Percentiles rank a stretch among this genome's conserved stretches.
These are phyloP conservation scores for Pestalotiopsis sp. DNA, from an alignment of 2,329 filamentous ascomycete species.

Conservation along the genomic window DNA sequence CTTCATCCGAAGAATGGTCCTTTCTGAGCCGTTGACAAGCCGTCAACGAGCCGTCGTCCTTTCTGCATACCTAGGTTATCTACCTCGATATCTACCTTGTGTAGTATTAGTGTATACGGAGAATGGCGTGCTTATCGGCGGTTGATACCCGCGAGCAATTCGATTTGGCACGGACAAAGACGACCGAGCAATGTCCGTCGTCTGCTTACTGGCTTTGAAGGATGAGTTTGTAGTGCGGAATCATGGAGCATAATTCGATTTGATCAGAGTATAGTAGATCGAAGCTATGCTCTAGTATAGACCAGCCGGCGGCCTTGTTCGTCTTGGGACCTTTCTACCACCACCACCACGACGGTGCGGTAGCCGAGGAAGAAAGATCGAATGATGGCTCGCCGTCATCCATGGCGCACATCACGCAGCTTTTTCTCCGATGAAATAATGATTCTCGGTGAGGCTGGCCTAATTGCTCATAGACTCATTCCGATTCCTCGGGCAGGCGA, in stretches of 20 bases:
- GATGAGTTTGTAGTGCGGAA: background rate
- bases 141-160: background rate
- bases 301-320: background rate
- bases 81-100: background rate
- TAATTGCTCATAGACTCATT: background rate
- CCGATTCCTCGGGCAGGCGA: background rate
- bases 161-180: background rate
- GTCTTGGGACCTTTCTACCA: background rate
- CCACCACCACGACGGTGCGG: background rate
- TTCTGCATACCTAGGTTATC: background rate
- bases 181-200: background rate
- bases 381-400: background rate
- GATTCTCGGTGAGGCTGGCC: background rate
- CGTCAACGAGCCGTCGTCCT: background rate
- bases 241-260: background rate
- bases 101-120: too few relatives aligned
- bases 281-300: background rate
- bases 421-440: background rate
- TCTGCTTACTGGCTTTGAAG: background rate
- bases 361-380: background rate
- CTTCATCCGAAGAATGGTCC: background rate
- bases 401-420: background rate
- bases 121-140: background rate
- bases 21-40: background rate
- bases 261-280: background rate